phyloP scores from a whole-genome alignment of 2,329 filamentous ascomycete species.

The Balansia obtecta region DNA sequence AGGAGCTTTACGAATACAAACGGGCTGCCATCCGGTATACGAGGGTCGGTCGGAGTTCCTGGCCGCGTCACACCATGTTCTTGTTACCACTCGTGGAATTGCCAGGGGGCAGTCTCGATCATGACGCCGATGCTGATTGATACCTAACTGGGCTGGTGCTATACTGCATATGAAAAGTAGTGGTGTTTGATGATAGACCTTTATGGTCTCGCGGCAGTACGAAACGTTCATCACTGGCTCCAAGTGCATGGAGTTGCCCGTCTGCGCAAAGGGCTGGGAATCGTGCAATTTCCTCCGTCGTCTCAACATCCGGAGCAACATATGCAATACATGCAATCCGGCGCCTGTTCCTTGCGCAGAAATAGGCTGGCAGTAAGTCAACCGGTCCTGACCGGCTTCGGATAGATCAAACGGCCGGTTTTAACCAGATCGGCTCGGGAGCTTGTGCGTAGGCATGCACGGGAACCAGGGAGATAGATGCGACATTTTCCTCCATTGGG shows the following conservation, averaged over 20 bases:
- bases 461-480: no score
- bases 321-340: no score
- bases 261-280: no score
- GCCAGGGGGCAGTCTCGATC: background rate
- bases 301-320: no score
- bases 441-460: no score
- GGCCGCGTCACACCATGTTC: background rate
- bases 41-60: background rate
- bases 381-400: background rate
- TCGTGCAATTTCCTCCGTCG: no score
- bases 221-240: no score
- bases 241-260: no score
- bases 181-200: background rate
- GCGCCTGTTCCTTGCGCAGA: background rate
- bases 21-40: background rate
- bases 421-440: no score
- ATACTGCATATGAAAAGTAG: background rate
- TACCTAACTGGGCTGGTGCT: background rate
- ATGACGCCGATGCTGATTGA: background rate
- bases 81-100: background rate
- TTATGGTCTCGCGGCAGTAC: background rate
- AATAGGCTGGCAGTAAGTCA: background rate
- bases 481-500: no score
- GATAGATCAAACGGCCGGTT: no score
- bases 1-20: background rate